These are phyloP conservation scores for Aspergillus proliferans DNA, from an alignment of 2,329 filamentous ascomycete genomes.

Conservation along the genomic window DNA sequence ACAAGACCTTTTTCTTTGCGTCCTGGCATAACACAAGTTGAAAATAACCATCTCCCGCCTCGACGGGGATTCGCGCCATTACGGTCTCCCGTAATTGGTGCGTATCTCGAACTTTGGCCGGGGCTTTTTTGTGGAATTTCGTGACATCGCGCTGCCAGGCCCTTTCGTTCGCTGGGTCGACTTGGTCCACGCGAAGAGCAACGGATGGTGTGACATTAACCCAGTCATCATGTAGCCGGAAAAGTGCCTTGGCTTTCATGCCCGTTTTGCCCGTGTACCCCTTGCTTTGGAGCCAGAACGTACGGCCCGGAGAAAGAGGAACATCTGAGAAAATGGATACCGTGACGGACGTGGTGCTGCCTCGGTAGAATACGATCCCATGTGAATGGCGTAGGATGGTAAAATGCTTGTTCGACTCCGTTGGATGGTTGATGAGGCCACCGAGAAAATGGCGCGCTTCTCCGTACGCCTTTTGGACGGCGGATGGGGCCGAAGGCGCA, in stretches of 20 bases:
- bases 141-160: constrained; percentile 62
- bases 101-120: constrained; percentile 39
- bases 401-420: constrained; percentile 59
- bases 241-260: constrained; percentile 58
- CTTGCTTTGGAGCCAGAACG: constrained; percentile 62
- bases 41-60: constrained; percentile 62
- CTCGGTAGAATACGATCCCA: constrained; percentile 60
- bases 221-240: constrained; percentile 57
- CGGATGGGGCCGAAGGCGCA: constrained; percentile 5
- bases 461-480: constrained; percentile 30
- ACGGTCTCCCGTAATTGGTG: constrained; percentile 58
- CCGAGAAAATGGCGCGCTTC: constrained; percentile 62
- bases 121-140: constrained; percentile 55
- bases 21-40: constrained; percentile 58
- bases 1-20: constrained; percentile 53
- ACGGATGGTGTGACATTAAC: constrained; percentile 60
- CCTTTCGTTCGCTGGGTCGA: constrained; percentile 55
- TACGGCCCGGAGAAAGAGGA: constrained; percentile 52
- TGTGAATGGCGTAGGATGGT: constrained; percentile 62
- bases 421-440: constrained; percentile 57
- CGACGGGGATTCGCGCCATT: constrained; percentile 58
- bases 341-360: constrained; percentile 56
- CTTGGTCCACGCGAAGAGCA: constrained; percentile 42
- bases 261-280: constrained; percentile 64
- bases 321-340: constrained; percentile 59